A percentile compares a stretch with the other conserved stretches of the same genome.
Evolutionary conservation across 2,329 filamentous ascomycete species (phyloP).

Genomic region (Colletotrichum somersetense): DNA sequence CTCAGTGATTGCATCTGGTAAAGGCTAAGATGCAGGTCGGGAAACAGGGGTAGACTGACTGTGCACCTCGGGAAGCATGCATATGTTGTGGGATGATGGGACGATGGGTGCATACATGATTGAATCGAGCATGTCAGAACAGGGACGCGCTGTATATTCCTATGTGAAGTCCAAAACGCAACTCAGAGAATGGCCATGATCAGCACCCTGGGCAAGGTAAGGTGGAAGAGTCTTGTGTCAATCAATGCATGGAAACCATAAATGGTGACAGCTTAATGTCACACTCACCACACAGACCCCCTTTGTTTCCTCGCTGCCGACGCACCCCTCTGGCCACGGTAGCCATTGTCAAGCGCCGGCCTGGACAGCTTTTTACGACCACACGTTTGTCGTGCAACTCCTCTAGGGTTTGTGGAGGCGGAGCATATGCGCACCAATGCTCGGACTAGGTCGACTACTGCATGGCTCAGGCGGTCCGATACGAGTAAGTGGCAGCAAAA

Average conservation of each 20-base stretch:
- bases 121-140: background rate
- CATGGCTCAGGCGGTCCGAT: slow-evolving; percentile 4
- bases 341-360: slow-evolving; percentile 1
- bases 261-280: background rate
- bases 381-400: slow-evolving; percentile 4
- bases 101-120: slow-evolving; percentile 11
- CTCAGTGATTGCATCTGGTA: slow-evolving; percentile 1
- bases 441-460: slow-evolving; percentile 10
- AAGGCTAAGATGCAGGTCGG: background rate
- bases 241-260: background rate
- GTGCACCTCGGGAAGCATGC: slow-evolving; percentile 6
- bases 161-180: background rate
- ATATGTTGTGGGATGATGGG: slow-evolving; percentile 8
- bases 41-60: background rate
- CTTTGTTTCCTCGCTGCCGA: slow-evolving; percentile 27
- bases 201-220: background rate
- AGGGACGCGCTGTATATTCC: background rate
- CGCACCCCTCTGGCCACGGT: slow-evolving; percentile 9
- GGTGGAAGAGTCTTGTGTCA: background rate
- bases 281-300: slow-evolving; percentile 24
- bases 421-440: slow-evolving; percentile 8
- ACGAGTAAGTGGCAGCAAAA: slow-evolving; percentile 15
- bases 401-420: slow-evolving; percentile 22
- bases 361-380: slow-evolving; percentile 9
- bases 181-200: background rate